Evolutionary conservation across 2,329 filamentous ascomycete genomes (phyloP), one percentile per base, ranked within the genome.

Genomic region (Ophioceras dolichostomum): DNA sequence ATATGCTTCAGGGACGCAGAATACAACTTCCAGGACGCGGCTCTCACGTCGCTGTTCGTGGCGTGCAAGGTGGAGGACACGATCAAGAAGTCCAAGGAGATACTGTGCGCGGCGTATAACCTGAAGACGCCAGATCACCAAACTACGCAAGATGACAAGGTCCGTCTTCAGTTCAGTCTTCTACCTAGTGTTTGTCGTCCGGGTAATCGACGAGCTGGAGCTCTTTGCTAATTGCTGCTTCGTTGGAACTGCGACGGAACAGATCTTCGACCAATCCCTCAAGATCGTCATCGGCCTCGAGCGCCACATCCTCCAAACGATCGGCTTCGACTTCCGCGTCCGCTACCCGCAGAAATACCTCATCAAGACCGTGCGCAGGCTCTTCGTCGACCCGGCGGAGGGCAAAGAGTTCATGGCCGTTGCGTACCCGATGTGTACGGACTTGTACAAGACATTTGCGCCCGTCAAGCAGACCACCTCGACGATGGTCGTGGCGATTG

Each of bases 41-140:
- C 89, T 0, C 75, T 91, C 6, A 86, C 91, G 1, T 82, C 86
- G 18, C 65, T 98, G 8, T 89, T 96, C 52, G 83, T 88, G 3
- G 88, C 88, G 3, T 96, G 89, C 67, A 98, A 98, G 63, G 87
- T 93, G 32, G 91, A 98, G 59, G 91, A 98, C 57, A 98, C 91
- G 1, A 73, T 95, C 47, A 98, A 98, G 62, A 96, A 96, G 64
- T 94, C 86, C 4, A 78, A 76, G 40, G 91, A 98, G 45, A 93
- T 98, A 43, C 67, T 96, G 13, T 93, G 86, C 41, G 87, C 88
- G 1, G 81, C 85, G 18, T 86, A 89, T 60, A 95, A 94, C 52
- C 64, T 94, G 27, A 91, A 87, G 59, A 73, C 60, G 53, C 73
- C 50, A 47, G 79, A 60, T 56, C 83, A 58, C 70, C 86, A 59